Conservation (phyloP, 768 basidiomycete species). For the Serendipita sp. region DNA sequence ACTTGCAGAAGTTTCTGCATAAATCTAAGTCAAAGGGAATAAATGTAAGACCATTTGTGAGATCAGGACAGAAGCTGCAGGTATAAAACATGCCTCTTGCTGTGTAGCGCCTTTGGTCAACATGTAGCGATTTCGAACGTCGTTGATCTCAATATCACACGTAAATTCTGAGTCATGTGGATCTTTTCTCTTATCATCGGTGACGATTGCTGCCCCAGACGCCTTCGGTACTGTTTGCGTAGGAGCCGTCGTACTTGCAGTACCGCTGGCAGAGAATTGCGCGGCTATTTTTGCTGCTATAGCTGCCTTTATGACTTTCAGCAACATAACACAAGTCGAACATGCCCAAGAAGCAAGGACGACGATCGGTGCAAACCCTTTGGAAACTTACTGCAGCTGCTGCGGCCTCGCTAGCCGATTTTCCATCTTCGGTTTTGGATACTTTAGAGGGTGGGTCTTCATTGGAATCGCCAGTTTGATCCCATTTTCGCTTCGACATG, state of each 20-base stretch:
- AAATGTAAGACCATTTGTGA: constrained; percentile 2
- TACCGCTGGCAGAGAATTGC: constrained; percentile 42
- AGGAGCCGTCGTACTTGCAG: not conserved
- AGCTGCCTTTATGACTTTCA: constrained; percentile 30
- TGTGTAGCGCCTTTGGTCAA: constrained; percentile 90
- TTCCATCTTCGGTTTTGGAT: constrained; percentile 29
- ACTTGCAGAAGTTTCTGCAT: constrained; percentile 82
- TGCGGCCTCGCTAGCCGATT: constrained; percentile 35
- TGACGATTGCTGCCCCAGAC: constrained; percentile 23
- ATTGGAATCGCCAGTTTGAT: constrained; percentile 40
- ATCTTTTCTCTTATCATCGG: constrained; percentile 34
- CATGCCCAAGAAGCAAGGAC: not conserved
- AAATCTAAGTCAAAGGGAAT: constrained; percentile 40
- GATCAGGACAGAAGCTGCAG: not conserved
- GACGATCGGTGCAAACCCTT: not conserved
- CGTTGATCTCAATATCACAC: constrained; percentile 93
- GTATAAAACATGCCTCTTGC: constrained; percentile 45
- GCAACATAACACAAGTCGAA: not conserved
- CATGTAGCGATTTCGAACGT: constrained; percentile 85
- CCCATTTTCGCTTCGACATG: constrained; percentile 64
- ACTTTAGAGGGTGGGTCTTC: constrained; percentile 27
- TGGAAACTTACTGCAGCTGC: constrained; percentile 34
- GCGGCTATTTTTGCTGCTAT: constrained; percentile 94
- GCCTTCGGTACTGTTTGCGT: constrained; percentile 19
- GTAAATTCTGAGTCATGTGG: constrained; percentile 66